Evolutionary conservation across 164 flowering plant genomes (phyloP).

Genomic region (Vitis cinerea): DNA sequence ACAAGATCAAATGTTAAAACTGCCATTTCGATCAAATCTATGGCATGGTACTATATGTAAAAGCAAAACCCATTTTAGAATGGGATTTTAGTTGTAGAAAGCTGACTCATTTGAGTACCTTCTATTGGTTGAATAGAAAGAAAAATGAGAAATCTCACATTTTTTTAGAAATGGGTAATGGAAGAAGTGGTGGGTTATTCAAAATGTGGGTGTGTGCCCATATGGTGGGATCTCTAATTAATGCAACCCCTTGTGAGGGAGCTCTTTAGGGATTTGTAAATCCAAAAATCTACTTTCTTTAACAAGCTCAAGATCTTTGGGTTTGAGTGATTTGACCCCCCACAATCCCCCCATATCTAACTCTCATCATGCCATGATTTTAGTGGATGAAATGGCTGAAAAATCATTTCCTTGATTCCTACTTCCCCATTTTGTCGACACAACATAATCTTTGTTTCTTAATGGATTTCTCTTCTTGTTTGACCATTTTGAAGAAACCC

Average conservation of each 20-base stretch:
- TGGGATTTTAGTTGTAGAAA: no score
- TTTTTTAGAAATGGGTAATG: neutral
- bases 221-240: conserved; percentile 1
- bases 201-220: neutral
- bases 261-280: conserved; percentile 3
- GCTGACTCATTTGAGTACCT: no score
- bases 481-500: neutral
- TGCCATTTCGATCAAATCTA: no score
- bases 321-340: conserved; percentile 13
- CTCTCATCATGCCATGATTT: conserved; percentile 9
- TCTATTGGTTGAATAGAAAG: no score
- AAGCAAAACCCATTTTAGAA: no score
- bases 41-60: no score
- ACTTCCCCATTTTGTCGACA: neutral
- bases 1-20: no score
- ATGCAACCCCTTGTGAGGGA: neutral
- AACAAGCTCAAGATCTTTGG: neutral
- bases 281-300: conserved; percentile 1
- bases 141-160: neutral
- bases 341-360: conserved; percentile 5
- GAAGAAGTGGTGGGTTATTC: neutral
- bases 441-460: conserved; percentile 1
- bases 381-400: neutral
- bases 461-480: neutral
- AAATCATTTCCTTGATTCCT: neutral